phyloP scores from a whole-genome alignment of 371 early-diverging fungal species.

The Apophysomyces variabilis region DNA sequence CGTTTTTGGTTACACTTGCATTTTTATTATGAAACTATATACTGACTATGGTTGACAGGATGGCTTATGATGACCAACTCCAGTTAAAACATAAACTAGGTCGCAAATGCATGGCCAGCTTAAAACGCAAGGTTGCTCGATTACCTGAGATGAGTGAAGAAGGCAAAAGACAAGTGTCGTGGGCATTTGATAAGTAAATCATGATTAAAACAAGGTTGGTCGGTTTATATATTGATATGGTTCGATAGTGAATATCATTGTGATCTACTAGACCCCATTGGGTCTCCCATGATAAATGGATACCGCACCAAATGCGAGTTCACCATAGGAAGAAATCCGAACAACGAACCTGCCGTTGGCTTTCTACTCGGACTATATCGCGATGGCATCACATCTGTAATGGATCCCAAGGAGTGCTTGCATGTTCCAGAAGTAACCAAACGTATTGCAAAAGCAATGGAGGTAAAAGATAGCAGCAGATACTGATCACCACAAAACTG shows the following conservation, averaged over 20 bases:
- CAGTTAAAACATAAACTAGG: slow-evolving; percentile 38
- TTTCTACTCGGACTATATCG: slow-evolving; percentile 73
- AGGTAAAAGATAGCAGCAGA: slow-evolving; percentile 22
- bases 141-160: slow-evolving; percentile 27
- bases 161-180: slow-evolving; percentile 32
- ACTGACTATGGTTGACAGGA: slow-evolving; percentile 15
- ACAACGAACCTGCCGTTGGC: slow-evolving; percentile 68
- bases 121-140: slow-evolving; percentile 34
- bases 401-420: slow-evolving; percentile 52
- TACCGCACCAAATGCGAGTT: slow-evolving; percentile 89
- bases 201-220: slow-evolving; percentile 22
- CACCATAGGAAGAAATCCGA: slow-evolving; percentile 67
- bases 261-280: slow-evolving; percentile 52
- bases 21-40: background rate
- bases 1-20: no score
- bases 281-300: slow-evolving; percentile 67
- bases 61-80: slow-evolving; percentile 49
- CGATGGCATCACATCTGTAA: slow-evolving; percentile 62
- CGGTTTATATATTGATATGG: background rate
- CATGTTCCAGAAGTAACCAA: slow-evolving; percentile 63
- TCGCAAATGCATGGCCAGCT: slow-evolving; percentile 25
- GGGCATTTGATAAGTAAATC: slow-evolving; percentile 40
- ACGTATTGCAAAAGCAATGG: slow-evolving; percentile 55
- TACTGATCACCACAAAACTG: background rate
- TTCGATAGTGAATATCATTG: slow-evolving; percentile 36